Evolutionary conservation across 2,329 filamentous ascomycete species (phyloP).

Genomic region (Penicillium sumatraense): DNA sequence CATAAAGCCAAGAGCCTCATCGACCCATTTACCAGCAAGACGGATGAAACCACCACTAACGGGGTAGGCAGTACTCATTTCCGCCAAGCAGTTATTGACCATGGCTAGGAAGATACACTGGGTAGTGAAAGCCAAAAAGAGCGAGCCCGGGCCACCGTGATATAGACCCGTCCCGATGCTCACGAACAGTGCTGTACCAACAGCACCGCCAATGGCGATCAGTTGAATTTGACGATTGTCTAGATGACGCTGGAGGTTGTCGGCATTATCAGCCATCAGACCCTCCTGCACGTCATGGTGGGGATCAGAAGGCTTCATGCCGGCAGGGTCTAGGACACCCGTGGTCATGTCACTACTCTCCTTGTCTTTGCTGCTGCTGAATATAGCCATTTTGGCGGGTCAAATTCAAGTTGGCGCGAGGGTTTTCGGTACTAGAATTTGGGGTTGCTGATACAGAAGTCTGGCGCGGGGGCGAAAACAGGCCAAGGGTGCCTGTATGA

Average conservation of each 20-base stretch:
- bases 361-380: conserved; percentile 15
- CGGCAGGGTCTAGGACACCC: conserved; percentile 15
- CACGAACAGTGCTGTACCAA: conserved; percentile 45
- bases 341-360: background rate
- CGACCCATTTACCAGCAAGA: conserved; percentile 50
- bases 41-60: conserved; percentile 48
- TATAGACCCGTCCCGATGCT: conserved; percentile 44
- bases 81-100: conserved; percentile 48
- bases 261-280: conserved; percentile 32
- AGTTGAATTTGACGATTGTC: conserved; percentile 31
- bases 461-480: background rate
- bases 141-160: conserved; percentile 42
- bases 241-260: conserved; percentile 28
- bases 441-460: background rate
- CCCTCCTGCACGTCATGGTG: conserved; percentile 27
- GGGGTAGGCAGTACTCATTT: conserved; percentile 51
- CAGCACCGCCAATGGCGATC: conserved; percentile 48
- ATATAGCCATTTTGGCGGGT: conserved; percentile 13
- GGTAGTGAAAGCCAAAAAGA: conserved; percentile 42
- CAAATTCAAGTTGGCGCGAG: conserved; percentile 1
- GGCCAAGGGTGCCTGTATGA: background rate
- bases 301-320: conserved; percentile 15
- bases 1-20: conserved; percentile 51
- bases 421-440: background rate
- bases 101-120: conserved; percentile 39